Percentiles rank a stretch among this genome's conserved stretches.
Evolutionary conservation across 495 filamentous ascomycete genomes (phyloP).

Genomic region (Hyaloscypha variabilis): DNA sequence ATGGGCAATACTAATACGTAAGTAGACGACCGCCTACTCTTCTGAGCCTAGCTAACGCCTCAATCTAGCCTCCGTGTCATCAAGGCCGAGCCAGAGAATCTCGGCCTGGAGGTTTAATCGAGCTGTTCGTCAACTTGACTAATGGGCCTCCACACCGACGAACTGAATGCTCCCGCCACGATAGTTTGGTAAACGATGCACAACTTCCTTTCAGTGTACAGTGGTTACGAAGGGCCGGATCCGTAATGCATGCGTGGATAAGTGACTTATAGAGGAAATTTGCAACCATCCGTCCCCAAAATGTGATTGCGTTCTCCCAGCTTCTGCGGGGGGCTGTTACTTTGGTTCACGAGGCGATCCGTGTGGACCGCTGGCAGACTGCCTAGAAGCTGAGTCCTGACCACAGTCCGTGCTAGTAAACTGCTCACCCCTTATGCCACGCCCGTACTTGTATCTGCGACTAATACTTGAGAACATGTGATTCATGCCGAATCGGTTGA

Average conservation of each 20-base stretch:
- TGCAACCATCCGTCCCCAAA: background rate
- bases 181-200: background rate
- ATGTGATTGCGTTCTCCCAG: too few relatives aligned
- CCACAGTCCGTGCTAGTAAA: too few relatives aligned
- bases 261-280: background rate
- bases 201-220: background rate
- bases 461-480: too few relatives aligned
- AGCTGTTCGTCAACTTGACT: constrained; percentile 1
- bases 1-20: constrained; percentile 97
- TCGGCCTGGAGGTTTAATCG: constrained; percentile 34
- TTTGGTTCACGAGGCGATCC: too few relatives aligned
- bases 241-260: background rate
- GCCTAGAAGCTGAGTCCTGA: too few relatives aligned
- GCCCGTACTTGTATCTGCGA: too few relatives aligned
- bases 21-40: constrained; percentile 19
- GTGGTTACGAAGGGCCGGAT: background rate
- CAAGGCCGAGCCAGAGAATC: constrained; percentile 53
- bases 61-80: constrained; percentile 49
- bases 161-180: background rate
- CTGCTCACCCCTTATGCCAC: too few relatives aligned
- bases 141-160: background rate
- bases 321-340: too few relatives aligned
- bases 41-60: constrained; percentile 15
- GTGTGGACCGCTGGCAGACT: too few relatives aligned
- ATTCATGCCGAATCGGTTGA: too few relatives aligned